phyloP scores from a whole-genome alignment of 192 early-diverging fungal species.

The Pilobolus umbonatus region DNA sequence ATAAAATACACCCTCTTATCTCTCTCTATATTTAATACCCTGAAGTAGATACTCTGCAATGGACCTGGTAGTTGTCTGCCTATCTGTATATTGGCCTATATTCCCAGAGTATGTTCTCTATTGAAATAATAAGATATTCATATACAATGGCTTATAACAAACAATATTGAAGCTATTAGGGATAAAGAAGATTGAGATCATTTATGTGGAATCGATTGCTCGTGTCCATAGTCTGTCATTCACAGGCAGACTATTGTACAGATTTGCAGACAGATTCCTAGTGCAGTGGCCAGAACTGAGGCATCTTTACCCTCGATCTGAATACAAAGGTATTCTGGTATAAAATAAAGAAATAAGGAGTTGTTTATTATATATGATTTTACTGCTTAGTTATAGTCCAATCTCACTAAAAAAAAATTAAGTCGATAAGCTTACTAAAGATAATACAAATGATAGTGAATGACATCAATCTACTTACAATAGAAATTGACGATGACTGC shows the following conservation, averaged over 20 bases:
- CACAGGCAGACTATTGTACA: slow-evolving; percentile 77
- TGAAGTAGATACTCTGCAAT: slow-evolving; percentile 70
- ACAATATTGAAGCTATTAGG: slow-evolving; percentile 39
- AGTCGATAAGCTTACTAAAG: no score
- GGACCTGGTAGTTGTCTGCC: slow-evolving; percentile 88
- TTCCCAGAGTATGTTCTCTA: slow-evolving; percentile 47
- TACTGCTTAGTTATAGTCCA: no score
- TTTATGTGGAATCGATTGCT: slow-evolving; percentile 93
- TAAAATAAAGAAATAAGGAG: slow-evolving; percentile 36
- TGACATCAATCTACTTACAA: slow-evolving; percentile 33
- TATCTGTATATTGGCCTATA: slow-evolving; percentile 54
- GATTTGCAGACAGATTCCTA: slow-evolving; percentile 76
- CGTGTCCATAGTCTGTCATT: slow-evolving; percentile 83
- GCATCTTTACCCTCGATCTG: slow-evolving; percentile 50
- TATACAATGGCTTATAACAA: background rate
- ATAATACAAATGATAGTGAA: no score
- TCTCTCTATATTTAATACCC: background rate
- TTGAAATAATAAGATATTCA: background rate
- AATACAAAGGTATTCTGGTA: slow-evolving; percentile 63
- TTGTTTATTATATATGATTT: no score
- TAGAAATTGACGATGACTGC: slow-evolving; percentile 73
- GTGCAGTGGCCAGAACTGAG: slow-evolving; percentile 83
- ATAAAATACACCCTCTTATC: background rate
- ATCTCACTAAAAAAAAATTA: no score
- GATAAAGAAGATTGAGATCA: slow-evolving; percentile 50